Conservation (phyloP, 75 land plant species). For the Picea sitchensis region DNA sequence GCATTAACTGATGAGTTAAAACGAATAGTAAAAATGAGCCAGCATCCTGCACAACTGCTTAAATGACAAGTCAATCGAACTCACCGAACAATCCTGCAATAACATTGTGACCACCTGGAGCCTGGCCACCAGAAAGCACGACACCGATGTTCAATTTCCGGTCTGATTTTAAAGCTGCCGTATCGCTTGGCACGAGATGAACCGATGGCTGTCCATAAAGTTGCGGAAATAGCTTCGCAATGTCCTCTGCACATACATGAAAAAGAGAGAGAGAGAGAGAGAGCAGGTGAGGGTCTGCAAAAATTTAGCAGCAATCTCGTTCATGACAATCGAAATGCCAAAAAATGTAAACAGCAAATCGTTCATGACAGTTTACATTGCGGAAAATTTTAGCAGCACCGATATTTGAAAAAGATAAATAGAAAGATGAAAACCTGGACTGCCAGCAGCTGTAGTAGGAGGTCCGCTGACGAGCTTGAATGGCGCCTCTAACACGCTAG, state of each 20-base stretch:
- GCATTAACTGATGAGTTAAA: not conserved
- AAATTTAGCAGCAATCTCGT: slow-evolving; percentile 4
- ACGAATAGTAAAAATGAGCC: not conserved
- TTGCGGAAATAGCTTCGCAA: slow-evolving; percentile 81
- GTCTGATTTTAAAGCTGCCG: slow-evolving; percentile 16
- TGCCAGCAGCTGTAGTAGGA: slow-evolving; percentile 83
- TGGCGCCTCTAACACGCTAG: slow-evolving; percentile 52
- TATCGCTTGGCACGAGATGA: slow-evolving; percentile 43
- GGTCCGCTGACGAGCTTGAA: slow-evolving; percentile 77
- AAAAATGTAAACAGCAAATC: not conserved
- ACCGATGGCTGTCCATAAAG: slow-evolving; percentile 90
- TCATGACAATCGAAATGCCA: not conserved
- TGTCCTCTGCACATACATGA: slow-evolving; percentile 59
- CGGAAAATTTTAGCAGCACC: no score
- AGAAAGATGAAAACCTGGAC: slow-evolving; percentile 47
- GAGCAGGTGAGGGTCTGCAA: not conserved
- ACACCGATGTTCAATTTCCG: slow-evolving; percentile 80
- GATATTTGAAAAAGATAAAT: not conserved
- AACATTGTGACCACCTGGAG: slow-evolving; percentile 93
- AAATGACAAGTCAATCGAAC: slow-evolving; percentile 4
- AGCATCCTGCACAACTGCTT: not conserved
- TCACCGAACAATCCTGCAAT: slow-evolving; percentile 69
- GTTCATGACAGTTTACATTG: no score
- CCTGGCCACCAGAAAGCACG: slow-evolving; percentile 93
- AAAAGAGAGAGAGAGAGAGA: not conserved